Evolutionary conservation across 768 basidiomycete species (phyloP), one percentile per base, ranked within the genome.

Genomic region (Rhizopogon sp.): DNA sequence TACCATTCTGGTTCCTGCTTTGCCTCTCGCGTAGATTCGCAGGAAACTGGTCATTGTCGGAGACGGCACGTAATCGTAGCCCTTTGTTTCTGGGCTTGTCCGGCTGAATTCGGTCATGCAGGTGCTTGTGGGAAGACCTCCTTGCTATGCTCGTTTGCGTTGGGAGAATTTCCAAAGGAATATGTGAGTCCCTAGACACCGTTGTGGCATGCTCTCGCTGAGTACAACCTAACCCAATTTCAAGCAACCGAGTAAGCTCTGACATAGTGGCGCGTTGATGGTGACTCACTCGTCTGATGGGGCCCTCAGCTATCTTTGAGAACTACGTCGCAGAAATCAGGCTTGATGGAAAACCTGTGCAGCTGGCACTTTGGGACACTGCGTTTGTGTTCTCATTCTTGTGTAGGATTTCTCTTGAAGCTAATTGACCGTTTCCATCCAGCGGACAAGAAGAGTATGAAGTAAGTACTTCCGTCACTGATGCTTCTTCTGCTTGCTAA

Each of bases 391-490:
- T 43, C 45, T 16, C 20, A 6, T 28, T 42, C 6, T 37, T 43
- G 50, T 47, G 52, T 55, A 54, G 46, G 45, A 53, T 31, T 22
- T 1, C 25, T 46, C 11, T 17, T 16, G 37, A 44, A 29, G 22
- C 42, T 56, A 43, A 54, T 54, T 56, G 51, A 52, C 56, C 31
- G 50, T 60, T 43, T 25, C 58, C 58, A 62, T 53, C 55, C 67
- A 97, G 95, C 65, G 95, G 96, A 44, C 95, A 98, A 76, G 96
- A 99, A 77, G 96, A 97, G 75, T 98, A 99, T 70, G 96, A 98
- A 79, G 91, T 91, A 28, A 49, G 60, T 46, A 25, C n/a, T 56
- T 20, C 33, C 43, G 16, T 55, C 17, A 37, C 25, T 14, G 25
- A 41, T 33, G 33, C 16, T n/a, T 29, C 2, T 20, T 8, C 39